Evolutionary conservation across 2,329 filamentous ascomycete genomes (phyloP).

Genomic region (Cytospora leucostoma): DNA sequence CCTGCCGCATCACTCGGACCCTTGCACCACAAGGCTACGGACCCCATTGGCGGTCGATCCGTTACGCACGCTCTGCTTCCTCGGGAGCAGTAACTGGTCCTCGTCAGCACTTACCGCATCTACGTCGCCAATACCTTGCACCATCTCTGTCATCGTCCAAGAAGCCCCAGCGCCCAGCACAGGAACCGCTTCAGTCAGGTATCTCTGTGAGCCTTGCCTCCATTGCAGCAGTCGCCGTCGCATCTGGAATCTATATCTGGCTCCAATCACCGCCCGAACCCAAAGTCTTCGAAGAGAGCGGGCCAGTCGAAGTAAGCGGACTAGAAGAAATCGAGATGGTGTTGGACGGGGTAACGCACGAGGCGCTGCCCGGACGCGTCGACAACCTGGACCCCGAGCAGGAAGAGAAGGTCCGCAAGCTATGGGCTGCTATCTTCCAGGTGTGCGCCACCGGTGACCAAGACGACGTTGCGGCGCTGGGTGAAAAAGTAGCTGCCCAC

Average conservation of each 20-base stretch:
- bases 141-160: background rate
- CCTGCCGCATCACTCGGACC: constrained; percentile 7
- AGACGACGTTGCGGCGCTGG: constrained; percentile 36
- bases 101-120: background rate
- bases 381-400: constrained; percentile 89
- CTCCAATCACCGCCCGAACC: background rate
- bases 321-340: constrained; percentile 17
- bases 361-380: constrained; percentile 68
- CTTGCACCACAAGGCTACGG: constrained; percentile 9
- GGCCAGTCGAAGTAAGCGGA: constrained; percentile 2
- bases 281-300: background rate
- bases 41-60: background rate
- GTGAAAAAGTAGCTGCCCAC: constrained; percentile 33
- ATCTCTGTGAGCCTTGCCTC: constrained; percentile 14
- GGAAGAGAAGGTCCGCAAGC: constrained; percentile 81
- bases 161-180: background rate
- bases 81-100: background rate
- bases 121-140: background rate
- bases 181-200: constrained; percentile 21
- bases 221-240: constrained; percentile 14
- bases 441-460: constrained; percentile 65
- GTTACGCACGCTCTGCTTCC: background rate
- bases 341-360: constrained; percentile 33
- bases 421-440: constrained; percentile 78
- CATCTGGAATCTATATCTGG: constrained; percentile 8